Percentiles rank a stretch among this genome's conserved stretches.
These are phyloP conservation scores for Chalaropsis thielavioides DNA, from an alignment of 2,329 filamentous ascomycete species.

Conservation along the genomic window DNA sequence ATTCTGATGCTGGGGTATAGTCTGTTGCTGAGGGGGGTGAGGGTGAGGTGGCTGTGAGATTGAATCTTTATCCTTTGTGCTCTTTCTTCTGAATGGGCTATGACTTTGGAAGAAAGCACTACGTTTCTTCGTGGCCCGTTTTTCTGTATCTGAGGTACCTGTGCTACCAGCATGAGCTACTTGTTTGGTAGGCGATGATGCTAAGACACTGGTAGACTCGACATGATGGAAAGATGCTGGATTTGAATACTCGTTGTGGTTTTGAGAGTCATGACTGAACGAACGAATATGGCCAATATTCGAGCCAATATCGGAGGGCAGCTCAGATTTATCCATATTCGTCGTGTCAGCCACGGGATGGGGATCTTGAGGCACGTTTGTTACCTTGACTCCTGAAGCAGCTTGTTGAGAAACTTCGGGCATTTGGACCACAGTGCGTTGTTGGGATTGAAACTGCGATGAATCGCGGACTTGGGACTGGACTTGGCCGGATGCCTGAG, in stretches of 20 bases:
- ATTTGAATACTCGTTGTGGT: conserved; percentile 78
- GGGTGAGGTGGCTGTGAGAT: conserved; percentile 12
- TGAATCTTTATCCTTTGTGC: conserved; percentile 48
- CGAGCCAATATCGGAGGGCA: conserved; percentile 37
- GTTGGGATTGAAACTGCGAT: conserved; percentile 7
- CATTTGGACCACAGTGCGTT: neutral
- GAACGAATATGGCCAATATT: conserved; percentile 50
- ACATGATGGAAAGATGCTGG: conserved; percentile 79
- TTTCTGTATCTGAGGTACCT: conserved; percentile 51
- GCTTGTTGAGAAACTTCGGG: conserved; percentile 14
- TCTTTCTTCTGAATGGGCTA: conserved; percentile 85
- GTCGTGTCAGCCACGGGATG: conserved; percentile 96
- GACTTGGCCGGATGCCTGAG: neutral
- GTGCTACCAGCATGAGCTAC: conserved; percentile 29
- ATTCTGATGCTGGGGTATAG: neutral
- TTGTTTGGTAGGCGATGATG: conserved; percentile 64
- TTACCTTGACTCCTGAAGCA: conserved; percentile 7
- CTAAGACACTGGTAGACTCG: conserved; percentile 59
- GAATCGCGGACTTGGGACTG: conserved; percentile 1
- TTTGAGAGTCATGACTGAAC: conserved; percentile 62
- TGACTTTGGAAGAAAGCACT: conserved; percentile 89
- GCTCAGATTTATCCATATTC: conserved; percentile 75
- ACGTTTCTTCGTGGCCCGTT: conserved; percentile 52
- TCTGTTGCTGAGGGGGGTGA: neutral
- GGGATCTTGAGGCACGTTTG: conserved; percentile 65